Evolutionary conservation across 2,329 filamentous ascomycete genomes (phyloP).

Genomic region (Epicoccum sorghinum): DNA sequence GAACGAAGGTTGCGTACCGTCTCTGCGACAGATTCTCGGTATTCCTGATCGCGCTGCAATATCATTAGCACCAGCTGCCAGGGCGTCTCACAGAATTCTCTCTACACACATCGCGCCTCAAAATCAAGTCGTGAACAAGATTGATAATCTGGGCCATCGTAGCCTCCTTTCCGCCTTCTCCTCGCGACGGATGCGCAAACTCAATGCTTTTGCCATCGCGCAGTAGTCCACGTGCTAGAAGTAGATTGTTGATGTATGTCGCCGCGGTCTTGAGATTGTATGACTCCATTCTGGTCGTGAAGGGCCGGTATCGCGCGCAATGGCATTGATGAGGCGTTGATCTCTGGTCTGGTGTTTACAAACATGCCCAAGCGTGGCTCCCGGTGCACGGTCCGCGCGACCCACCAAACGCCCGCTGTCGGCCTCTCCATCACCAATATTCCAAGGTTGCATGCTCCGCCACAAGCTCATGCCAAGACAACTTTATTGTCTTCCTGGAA

Average conservation of each 20-base stretch:
- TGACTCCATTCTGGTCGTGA: conserved; percentile 51
- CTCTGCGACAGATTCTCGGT: conserved; percentile 80
- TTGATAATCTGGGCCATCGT: conserved; percentile 89
- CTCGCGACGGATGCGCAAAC: conserved; percentile 75
- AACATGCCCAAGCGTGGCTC: neutral
- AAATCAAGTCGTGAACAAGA: conserved; percentile 89
- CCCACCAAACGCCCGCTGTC: too few species aligned
- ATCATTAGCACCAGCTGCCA: conserved; percentile 13
- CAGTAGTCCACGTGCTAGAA: conserved; percentile 67
- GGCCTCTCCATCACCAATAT: too few species aligned
- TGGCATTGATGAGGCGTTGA: conserved; percentile 9
- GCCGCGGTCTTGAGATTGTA: conserved; percentile 66
- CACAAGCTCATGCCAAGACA: too few species aligned
- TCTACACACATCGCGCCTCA: conserved; percentile 79
- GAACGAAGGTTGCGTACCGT: conserved; percentile 78
- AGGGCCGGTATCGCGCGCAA: conserved; percentile 10
- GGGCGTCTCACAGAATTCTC: too few species aligned
- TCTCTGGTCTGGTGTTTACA: conserved; percentile 17
- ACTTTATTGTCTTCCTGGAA: too few species aligned
- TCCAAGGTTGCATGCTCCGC: too few species aligned
- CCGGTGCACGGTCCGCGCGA: too few species aligned
- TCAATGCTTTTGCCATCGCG: conserved; percentile 75
- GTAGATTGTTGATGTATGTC: conserved; percentile 68
- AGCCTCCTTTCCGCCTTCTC: conserved; percentile 65
- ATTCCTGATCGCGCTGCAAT: conserved; percentile 82